Evolutionary conservation across 164 flowering plant genomes (phyloP), one percentile per base, ranked within the genome.

Genomic region (Brasenia schreberi): DNA sequence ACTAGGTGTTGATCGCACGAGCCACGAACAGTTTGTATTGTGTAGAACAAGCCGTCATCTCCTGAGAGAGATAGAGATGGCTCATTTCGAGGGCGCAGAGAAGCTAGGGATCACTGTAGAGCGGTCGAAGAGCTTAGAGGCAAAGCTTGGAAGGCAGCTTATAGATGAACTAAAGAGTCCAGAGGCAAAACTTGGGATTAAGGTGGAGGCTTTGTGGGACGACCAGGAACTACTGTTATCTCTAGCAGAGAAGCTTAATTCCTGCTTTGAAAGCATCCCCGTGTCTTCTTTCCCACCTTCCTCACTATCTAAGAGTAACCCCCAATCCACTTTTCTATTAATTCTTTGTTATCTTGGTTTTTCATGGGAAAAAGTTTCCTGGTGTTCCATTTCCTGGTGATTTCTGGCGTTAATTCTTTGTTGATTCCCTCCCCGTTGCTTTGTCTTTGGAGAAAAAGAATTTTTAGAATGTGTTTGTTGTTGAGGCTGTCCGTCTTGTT

Each of bases 191-290:
- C 42, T 94, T 58, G 97, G 99, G 72, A 70, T 83, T 82, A 75
- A 73, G 27, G 93, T 94, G 6, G 97, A 88, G 79, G 96, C 88
- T 79, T 66, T 94, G 7, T 91, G 99, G 99, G 96, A 89, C 53
- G 71, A 81, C 0, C 87, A 81, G 66, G 85, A 82, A 68, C 85
- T 97, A 5, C 90, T 86, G 82, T 81, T 94, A 9, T 83, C 76
- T 67, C 96, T 97, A 11, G 86, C 90, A 18, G 97, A 94, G 78
- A 94, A 94, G 80, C 94, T 94, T 68, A 94, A 94, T 59, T 93
- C 99, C 53, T 94, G 99, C 77, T 94, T 94, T 59, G 96, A 94
- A 67, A 80, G 83, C 70, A 82, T 94, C 64, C 90, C 87, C 27
- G 96, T 94, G 60, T 89, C 97, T 70, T 79, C 86, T 7, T 94